Evolutionary conservation across 2,329 filamentous ascomycete genomes (phyloP), one percentile per base, ranked within the genome.

Genomic region (Aspergillus pseudoglaucus): DNA sequence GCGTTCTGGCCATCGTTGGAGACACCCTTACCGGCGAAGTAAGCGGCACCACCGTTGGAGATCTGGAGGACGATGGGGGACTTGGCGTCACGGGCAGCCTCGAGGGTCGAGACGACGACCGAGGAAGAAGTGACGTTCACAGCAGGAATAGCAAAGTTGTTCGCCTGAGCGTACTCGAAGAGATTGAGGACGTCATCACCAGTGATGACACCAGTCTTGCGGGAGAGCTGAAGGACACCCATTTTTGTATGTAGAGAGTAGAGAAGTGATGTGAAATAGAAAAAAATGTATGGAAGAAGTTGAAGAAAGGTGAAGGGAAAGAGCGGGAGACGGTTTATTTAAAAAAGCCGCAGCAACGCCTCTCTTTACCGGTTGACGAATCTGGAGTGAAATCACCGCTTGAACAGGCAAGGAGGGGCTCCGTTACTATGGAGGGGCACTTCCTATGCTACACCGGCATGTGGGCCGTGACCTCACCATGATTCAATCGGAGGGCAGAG

Each of bases 101-200:
- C 93, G 62, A 98, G 89, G 47, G 88, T 76, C 62, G 89, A 84
- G 58, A 96, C 85, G 55, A 83, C 85, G 54, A 86, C 89, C 54
- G 89, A 95, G 53, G 88, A 95, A 38, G 90, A 95, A 62, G 91
- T 97, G 67, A 95, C 88, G 76, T 97, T 96, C 70, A 90, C 83
- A 66, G 88, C 88, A 52, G 88, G 90, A 62, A 96, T 89, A 63
- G 90, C 90, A 66, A 90, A 95, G 57, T 85, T 76, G 67, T 95
- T 81, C 78, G 93, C 81, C 70, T 90, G 86, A 59, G 88, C 88
- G 73, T 96, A 88, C 74, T 90, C 81, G 78, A 96, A 95, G 65
- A 95, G 87, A 68, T 71, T 72, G 58, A 80, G 70, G 57, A 84
- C 81, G 69, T 85, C 82, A 59, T 84, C 81, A 61, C 82, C 82